Evolutionary conservation across 2,329 filamentous ascomycete genomes (phyloP).

Genomic region (Claviceps capensis): DNA sequence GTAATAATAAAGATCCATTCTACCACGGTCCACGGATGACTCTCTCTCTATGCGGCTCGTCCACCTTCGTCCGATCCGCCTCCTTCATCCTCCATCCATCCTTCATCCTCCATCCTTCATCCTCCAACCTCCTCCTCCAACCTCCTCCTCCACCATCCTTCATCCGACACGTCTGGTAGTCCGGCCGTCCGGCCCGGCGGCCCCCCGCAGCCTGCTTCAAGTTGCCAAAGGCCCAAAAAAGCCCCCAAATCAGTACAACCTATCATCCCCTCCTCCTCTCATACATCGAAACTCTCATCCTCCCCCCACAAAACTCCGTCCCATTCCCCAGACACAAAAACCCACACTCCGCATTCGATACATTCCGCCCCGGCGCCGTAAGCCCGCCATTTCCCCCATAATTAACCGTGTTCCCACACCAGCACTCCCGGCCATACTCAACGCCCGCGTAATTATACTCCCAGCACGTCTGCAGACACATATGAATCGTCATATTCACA

Average conservation of each 20-base stretch:
- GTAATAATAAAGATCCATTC: no score
- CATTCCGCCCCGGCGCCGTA: slow-evolving; percentile 15
- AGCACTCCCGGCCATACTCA: slow-evolving; percentile 25
- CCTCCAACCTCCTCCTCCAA: no score
- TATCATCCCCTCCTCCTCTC: neutral
- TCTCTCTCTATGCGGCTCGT: no score
- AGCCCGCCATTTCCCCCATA: slow-evolving; percentile 11
- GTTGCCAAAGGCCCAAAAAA: neutral
- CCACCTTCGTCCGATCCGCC: no score
- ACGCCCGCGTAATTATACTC: slow-evolving; percentile 22
- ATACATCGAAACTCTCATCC: neutral
- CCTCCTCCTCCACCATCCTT: no score
- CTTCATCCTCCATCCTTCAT: no score
- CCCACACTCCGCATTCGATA: slow-evolving; percentile 18
- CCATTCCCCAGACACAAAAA: slow-evolving; percentile 21
- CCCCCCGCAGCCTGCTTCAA: no score
- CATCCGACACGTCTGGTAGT: no score
- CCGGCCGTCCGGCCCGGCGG: no score
- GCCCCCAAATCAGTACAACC: neutral
- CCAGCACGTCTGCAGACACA: slow-evolving; percentile 19
- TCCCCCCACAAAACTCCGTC: slow-evolving; percentile 18
- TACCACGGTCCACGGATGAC: no score
- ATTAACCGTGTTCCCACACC: slow-evolving; percentile 21
- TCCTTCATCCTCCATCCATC: no score
- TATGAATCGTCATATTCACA: slow-evolving; percentile 19